These are phyloP conservation scores for Aspergillus brasiliensis DNA, from an alignment of 2,329 filamentous ascomycete species.

Conservation along the genomic window DNA sequence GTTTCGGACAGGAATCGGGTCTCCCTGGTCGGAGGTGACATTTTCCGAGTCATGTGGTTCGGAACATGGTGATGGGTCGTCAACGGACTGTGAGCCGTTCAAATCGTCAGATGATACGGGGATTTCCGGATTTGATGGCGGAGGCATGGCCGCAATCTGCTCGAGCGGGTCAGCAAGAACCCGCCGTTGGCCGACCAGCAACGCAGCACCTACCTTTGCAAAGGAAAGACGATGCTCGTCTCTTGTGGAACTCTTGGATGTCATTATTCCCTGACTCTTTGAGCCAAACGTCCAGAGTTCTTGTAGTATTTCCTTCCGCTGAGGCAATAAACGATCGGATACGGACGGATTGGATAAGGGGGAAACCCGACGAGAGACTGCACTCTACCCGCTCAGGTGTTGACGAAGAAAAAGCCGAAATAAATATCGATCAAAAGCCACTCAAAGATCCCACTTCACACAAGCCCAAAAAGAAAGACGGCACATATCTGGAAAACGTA, in stretches of 20 bases:
- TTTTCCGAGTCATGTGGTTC: constrained; percentile 23
- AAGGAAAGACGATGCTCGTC: constrained; percentile 61
- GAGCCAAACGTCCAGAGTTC: constrained; percentile 9
- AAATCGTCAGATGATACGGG: constrained; percentile 30
- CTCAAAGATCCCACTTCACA: constrained; percentile 46
- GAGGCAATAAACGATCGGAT: constrained; percentile 18
- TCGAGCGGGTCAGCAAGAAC: background rate
- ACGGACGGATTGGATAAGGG: constrained; percentile 22
- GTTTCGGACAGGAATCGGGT: constrained; percentile 18
- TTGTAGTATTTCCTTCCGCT: constrained; percentile 9
- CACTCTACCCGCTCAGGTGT: constrained; percentile 27
- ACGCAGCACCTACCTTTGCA: constrained; percentile 65
- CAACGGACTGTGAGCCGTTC: constrained; percentile 24
- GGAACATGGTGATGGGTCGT: constrained; percentile 19
- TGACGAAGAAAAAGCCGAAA: constrained; percentile 28
- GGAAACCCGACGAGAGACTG: constrained; percentile 22
- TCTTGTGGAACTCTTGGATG: constrained; percentile 32
- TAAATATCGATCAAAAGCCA: constrained; percentile 39
- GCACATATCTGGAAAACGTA: constrained; percentile 47
- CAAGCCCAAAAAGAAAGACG: constrained; percentile 46
- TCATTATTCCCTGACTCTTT: constrained; percentile 30
- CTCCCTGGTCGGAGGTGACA: constrained; percentile 22
- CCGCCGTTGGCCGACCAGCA: background rate
- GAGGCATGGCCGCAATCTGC: constrained; percentile 49
- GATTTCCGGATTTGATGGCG: constrained; percentile 31